A percentile compares a stretch with the other conserved stretches of the same genome.
Conservation (phyloP, 768 basidiomycete species). For the Russula emetica region DNA sequence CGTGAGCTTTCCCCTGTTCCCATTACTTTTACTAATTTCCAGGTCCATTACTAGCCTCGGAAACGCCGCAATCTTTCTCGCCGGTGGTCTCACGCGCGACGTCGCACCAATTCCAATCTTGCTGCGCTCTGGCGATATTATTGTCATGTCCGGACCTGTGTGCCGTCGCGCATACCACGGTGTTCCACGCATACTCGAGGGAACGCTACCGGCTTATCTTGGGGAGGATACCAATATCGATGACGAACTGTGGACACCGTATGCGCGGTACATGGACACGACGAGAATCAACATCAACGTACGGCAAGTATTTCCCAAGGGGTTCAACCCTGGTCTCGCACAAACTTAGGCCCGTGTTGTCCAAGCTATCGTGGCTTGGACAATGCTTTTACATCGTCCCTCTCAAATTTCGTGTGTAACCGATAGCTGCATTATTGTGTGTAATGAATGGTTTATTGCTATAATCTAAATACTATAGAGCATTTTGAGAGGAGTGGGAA, state of each 20-base stretch:
- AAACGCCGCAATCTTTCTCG: constrained; percentile 83
- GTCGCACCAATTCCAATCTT: constrained; percentile 73
- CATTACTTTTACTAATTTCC: constrained; percentile 3
- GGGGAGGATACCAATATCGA: constrained; percentile 13
- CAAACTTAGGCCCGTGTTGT: not conserved
- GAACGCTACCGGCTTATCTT: constrained; percentile 67
- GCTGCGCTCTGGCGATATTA: constrained; percentile 83
- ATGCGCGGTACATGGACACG: constrained; percentile 57
- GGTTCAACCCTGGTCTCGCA: constrained; percentile 43
- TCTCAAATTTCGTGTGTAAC: not conserved
- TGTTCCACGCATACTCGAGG: constrained; percentile 83
- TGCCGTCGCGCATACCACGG: constrained; percentile 92
- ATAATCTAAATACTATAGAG: not conserved
- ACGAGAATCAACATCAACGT: constrained; percentile 90
- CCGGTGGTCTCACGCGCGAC: constrained; percentile 79
- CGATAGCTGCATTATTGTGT: not conserved
- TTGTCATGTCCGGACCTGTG: constrained; percentile 87
- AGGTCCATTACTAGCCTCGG: constrained; percentile 59
- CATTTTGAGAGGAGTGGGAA: not conserved
- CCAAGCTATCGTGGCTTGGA: not conserved
- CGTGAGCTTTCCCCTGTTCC: constrained; percentile 47
- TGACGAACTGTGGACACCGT: constrained; percentile 53
- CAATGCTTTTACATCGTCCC: not conserved
- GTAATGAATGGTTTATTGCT: not conserved
- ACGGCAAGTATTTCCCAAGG: constrained; percentile 80